Conservation (phyloP, 495 filamentous ascomycete genomes). For the Wilcoxina mikolae region DNA sequence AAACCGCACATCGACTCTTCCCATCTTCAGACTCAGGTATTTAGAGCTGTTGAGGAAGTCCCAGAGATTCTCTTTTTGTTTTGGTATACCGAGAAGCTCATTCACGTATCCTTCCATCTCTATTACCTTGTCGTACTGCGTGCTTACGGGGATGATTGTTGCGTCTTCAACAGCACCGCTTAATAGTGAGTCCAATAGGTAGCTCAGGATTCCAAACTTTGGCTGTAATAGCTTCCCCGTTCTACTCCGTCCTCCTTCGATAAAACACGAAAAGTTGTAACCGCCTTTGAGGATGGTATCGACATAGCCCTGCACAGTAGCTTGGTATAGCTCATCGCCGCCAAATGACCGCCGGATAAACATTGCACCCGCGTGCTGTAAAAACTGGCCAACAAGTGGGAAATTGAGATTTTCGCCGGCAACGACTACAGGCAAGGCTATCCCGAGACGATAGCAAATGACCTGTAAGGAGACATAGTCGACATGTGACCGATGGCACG, state of each 20-base stretch:
- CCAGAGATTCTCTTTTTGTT: constrained; percentile 80
- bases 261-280: constrained; percentile 92
- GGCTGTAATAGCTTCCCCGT: constrained; percentile 88
- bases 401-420: constrained; percentile 95
- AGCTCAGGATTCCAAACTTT: constrained; percentile 91
- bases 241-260: constrained; percentile 81
- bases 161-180: constrained; percentile 81
- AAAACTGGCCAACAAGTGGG: constrained; percentile 70
- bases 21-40: constrained; percentile 72
- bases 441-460: constrained; percentile 83
- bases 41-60: constrained; percentile 82
- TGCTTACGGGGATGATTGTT: constrained; percentile 85
- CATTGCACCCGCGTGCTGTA: constrained; percentile 94
- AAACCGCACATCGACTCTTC: constrained; percentile 88
- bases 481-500: constrained; percentile 85
- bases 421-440: constrained; percentile 82
- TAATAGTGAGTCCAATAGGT: constrained; percentile 76
- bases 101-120: constrained; percentile 94
- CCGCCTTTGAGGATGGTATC: constrained; percentile 81
- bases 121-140: constrained; percentile 96
- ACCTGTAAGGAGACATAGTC: constrained; percentile 90
- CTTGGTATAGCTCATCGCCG: constrained; percentile 76
- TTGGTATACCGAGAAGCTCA: constrained; percentile 83
- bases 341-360: constrained; percentile 89
- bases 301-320: constrained; percentile 87